These are phyloP conservation scores for Beta macrorhiza DNA, from an alignment of 179 eudicot genomes.

Conservation along the genomic window DNA sequence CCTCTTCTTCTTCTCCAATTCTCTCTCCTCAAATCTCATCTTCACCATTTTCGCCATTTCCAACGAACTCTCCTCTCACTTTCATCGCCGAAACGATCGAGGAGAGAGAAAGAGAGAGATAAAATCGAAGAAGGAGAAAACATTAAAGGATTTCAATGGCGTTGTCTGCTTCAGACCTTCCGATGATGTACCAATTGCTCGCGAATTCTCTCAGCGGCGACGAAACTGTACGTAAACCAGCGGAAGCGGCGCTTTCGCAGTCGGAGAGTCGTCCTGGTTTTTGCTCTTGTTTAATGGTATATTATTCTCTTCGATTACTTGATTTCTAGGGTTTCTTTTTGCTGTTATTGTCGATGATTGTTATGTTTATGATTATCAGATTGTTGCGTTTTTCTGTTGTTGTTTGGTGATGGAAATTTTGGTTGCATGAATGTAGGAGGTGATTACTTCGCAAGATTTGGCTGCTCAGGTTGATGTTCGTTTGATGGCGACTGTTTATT, in stretches of 20 bases:
- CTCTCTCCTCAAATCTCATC: conserved; percentile 10
- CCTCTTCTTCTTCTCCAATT: conserved; percentile 4
- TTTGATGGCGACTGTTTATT: conserved; percentile 82
- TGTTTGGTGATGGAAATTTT: neutral
- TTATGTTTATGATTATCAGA: neutral
- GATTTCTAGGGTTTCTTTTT: conserved; percentile 36
- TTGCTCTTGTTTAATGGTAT: conserved; percentile 83
- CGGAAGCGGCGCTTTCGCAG: conserved; percentile 79
- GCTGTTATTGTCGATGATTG: neutral
- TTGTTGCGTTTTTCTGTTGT: neutral
- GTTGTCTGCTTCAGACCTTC: conserved; percentile 75
- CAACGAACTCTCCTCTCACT: neutral
- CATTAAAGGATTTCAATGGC: conserved; percentile 46
- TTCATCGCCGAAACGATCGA: neutral
- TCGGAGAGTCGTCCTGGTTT: conserved; percentile 87
- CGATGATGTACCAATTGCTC: conserved; percentile 73
- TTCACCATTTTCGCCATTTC: conserved; percentile 1
- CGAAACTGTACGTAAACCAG: conserved; percentile 60
- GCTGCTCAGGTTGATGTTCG: conserved; percentile 82
- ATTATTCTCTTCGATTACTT: neutral
- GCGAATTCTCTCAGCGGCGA: conserved; percentile 72
- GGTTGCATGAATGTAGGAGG: conserved; percentile 62
- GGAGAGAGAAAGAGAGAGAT: neutral
- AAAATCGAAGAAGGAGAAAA: neutral
- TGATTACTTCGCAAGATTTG: conserved; percentile 80